Evolutionary conservation across 176 grass and related monocot genomes (phyloP), one percentile per base, ranked within the genome.

Genomic region (Juncus effusus): DNA sequence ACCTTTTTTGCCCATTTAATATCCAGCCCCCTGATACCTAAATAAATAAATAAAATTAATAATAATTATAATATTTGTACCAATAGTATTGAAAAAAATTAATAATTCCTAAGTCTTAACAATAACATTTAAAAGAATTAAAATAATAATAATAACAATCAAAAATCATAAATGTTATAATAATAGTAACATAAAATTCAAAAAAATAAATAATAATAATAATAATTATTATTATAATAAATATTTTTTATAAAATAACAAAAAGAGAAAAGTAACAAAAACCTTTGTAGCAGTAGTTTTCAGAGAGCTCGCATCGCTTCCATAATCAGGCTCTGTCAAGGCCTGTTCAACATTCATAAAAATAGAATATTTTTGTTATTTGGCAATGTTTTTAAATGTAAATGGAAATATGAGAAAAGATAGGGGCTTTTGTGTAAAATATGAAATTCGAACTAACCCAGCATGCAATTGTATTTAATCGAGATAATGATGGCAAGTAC

Each of bases 251-350:
- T 54, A 64, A 40, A 28, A 38, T 35, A 55, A 35, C 37, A 19
- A 9, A 67, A 74, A 56, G 10, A 38, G 12, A 57, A 2, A 6
- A 67, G 60, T 13, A 35, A 51, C 58, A 51, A 71, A 59, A 77
- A 95, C 92, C 92, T 96, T 96, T 9, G 77, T 88, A 64, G 87
- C 87, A 49, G 77, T 68, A 42, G 84, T 85, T 49, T 70, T 83
- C 62, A 96, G 76, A 47, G 87, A 78, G 74, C 92, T 96, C 70
- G 92, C 92, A 60, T 96, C 92, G 81, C 92, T 96, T 61, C 92
- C 87, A 64, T 81, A 91, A 77, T 85, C 87, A 59, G 87, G 92
- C 57, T 96, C 92, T 59, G 92, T 91, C 78, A 96, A 81, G 49
- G 87, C 87, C 92, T 96, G 74, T 13, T 70, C 8, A 61, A 86